Percentiles rank a stretch among this genome's conserved stretches.
Conservation (phyloP, 192 early-diverging fungal genomes). For the Dimargaris cristalligena region DNA sequence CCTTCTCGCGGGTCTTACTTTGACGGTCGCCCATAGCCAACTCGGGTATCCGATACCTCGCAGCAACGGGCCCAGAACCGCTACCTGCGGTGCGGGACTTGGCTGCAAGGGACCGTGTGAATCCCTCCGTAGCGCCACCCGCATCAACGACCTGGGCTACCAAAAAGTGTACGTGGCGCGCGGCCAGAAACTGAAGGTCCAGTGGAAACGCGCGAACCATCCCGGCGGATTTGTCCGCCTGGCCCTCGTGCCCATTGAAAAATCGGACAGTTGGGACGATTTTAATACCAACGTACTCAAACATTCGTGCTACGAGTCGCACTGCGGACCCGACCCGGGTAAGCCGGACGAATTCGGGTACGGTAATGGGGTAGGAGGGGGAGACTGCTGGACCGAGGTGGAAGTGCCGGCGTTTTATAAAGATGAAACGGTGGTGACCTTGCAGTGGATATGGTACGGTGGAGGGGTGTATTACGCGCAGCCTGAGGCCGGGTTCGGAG, state of each 20-base stretch:
- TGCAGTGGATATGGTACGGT: slow-evolving; percentile 48
- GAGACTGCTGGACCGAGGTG: slow-evolving; percentile 29
- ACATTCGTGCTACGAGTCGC: slow-evolving; percentile 40
- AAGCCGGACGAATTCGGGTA: slow-evolving; percentile 20
- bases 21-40: background rate
- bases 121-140: slow-evolving; percentile 23
- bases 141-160: slow-evolving; percentile 34
- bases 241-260: slow-evolving; percentile 37
- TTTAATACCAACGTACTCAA: slow-evolving; percentile 35
- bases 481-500: slow-evolving; percentile 34
- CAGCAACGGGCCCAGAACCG: background rate
- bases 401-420: slow-evolving; percentile 31
- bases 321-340: slow-evolving; percentile 30
- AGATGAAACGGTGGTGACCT: slow-evolving; percentile 31
- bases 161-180: slow-evolving; percentile 33
- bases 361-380: slow-evolving; percentile 34
- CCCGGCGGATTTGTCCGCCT: slow-evolving; percentile 45
- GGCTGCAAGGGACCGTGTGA: slow-evolving; percentile 46
- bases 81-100: slow-evolving; percentile 31
- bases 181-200: slow-evolving; percentile 30
- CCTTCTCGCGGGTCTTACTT: too few species aligned
- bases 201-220: slow-evolving; percentile 40
- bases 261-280: slow-evolving; percentile 35
- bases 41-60: background rate
- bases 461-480: slow-evolving; percentile 41